phyloP scores from a whole-genome alignment of 2,329 filamentous ascomycete genomes.

The Alternaria sp. region DNA sequence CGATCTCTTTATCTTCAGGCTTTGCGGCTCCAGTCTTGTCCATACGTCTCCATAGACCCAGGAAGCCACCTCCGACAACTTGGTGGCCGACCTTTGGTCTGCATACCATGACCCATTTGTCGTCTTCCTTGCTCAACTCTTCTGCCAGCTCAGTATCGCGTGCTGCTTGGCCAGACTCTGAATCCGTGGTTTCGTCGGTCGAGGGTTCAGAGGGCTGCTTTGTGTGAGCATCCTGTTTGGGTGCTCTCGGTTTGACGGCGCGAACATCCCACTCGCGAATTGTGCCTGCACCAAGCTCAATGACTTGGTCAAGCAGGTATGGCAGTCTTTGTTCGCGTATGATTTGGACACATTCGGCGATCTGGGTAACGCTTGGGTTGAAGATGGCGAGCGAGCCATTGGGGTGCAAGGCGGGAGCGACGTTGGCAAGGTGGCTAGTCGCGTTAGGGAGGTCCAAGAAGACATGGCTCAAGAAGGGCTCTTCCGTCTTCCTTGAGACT shows the following conservation, averaged over 20 bases:
- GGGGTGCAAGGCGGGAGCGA: constrained; percentile 67
- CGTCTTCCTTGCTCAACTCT: constrained; percentile 35
- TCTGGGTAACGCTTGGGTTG: constrained; percentile 80
- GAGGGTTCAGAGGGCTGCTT: constrained; percentile 19
- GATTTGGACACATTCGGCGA: constrained; percentile 68
- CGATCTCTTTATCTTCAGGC: neutral
- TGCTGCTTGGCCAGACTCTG: constrained; percentile 31
- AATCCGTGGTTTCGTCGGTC: constrained; percentile 23
- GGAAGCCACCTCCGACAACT: constrained; percentile 50
- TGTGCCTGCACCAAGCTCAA: constrained; percentile 66
- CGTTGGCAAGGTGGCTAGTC: constrained; percentile 60
- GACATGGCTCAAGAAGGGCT: constrained; percentile 75
- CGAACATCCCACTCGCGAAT: constrained; percentile 72
- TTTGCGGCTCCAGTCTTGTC: constrained; percentile 16
- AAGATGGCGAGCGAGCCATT: constrained; percentile 75
- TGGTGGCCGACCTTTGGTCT: constrained; percentile 48
- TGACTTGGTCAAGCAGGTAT: constrained; percentile 65
- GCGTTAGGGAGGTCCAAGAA: constrained; percentile 78
- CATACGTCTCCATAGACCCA: constrained; percentile 50
- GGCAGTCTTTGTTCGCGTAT: constrained; percentile 65
- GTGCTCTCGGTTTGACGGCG: constrained; percentile 55
- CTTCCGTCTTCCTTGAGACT: constrained; percentile 33
- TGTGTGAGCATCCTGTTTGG: constrained; percentile 32
- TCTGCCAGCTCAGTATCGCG: constrained; percentile 42
- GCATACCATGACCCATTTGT: constrained; percentile 50